phyloP scores from a whole-genome alignment of 495 filamentous ascomycete genomes.

The Monascus purpureus region DNA sequence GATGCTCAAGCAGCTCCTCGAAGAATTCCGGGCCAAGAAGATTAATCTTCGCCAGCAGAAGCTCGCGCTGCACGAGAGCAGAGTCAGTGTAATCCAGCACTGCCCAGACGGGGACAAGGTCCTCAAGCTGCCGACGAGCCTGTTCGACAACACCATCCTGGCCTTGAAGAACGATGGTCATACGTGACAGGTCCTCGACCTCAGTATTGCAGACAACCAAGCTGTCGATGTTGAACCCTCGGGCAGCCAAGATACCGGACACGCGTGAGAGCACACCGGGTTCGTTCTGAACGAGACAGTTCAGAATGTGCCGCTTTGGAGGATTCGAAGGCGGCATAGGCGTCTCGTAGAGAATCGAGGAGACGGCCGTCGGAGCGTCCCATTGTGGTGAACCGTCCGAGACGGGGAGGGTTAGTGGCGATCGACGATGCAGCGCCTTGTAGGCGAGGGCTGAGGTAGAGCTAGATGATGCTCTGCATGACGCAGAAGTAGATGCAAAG shows the following conservation, averaged over 20 bases:
- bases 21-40: conserved; percentile 95
- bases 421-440: conserved; percentile 89
- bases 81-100: conserved; percentile 90
- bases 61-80: conserved; percentile 88
- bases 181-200: conserved; percentile 91
- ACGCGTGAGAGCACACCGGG: conserved; percentile 93
- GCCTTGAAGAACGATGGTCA: conserved; percentile 94
- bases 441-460: conserved; percentile 92
- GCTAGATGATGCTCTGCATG: conserved; percentile 27
- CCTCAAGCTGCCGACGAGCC: conserved; percentile 86
- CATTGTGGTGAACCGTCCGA: conserved; percentile 62
- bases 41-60: conserved; percentile 92
- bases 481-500: conserved; percentile 1
- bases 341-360: conserved; percentile 97
- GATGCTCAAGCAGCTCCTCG: conserved; percentile 87
- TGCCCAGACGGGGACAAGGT: conserved; percentile 95
- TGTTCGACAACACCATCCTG: conserved; percentile 98
- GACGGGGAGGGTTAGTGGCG: conserved; percentile 66
- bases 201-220: conserved; percentile 96
- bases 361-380: conserved; percentile 91
- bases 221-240: conserved; percentile 98
- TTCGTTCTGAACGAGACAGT: conserved; percentile 98
- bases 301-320: conserved; percentile 87
- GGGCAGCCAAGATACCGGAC: conserved; percentile 87
- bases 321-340: conserved; percentile 70